Percentiles rank a stretch among this genome's conserved stretches.
Conservation (phyloP, 495 filamentous ascomycete species). For the Penicillium lividum region DNA sequence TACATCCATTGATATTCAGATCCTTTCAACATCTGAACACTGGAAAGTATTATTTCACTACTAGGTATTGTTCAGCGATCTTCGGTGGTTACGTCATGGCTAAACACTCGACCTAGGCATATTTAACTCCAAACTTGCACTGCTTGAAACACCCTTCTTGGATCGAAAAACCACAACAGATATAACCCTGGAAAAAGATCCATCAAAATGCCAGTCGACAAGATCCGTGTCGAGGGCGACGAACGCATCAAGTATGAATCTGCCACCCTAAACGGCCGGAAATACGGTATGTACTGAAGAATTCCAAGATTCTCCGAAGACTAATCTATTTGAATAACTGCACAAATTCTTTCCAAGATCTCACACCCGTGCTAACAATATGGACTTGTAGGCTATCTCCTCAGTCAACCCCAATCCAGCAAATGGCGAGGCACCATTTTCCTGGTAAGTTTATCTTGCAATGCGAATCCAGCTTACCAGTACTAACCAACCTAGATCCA, state of each 20-base stretch:
- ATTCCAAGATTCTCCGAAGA: neutral
- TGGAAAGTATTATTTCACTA: no score
- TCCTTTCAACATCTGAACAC: no score
- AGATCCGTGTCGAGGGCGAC: constrained; percentile 62
- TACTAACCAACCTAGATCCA: constrained; percentile 46
- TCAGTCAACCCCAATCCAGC: constrained; percentile 57
- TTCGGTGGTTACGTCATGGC: no score
- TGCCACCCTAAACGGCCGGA: constrained; percentile 60
- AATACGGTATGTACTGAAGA: constrained; percentile 51
- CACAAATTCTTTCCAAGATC: neutral
- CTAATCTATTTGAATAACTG: neutral
- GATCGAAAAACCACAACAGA: neutral
- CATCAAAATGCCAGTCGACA: constrained; percentile 52
- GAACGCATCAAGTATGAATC: constrained; percentile 62
- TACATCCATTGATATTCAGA: no score
- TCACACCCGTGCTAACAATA: constrained; percentile 2
- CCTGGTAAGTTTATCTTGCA: constrained; percentile 46
- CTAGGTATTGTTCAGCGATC: no score
- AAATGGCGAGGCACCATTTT: constrained; percentile 62
- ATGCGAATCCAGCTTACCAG: neutral
- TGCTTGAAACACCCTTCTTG: neutral
- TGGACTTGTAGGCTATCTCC: constrained; percentile 57
- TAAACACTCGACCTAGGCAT: no score
- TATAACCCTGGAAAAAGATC: no score
- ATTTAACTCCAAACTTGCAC: no score